Conservation (phyloP, 2,329 filamentous ascomycete genomes). For the Nemania diffusa region DNA sequence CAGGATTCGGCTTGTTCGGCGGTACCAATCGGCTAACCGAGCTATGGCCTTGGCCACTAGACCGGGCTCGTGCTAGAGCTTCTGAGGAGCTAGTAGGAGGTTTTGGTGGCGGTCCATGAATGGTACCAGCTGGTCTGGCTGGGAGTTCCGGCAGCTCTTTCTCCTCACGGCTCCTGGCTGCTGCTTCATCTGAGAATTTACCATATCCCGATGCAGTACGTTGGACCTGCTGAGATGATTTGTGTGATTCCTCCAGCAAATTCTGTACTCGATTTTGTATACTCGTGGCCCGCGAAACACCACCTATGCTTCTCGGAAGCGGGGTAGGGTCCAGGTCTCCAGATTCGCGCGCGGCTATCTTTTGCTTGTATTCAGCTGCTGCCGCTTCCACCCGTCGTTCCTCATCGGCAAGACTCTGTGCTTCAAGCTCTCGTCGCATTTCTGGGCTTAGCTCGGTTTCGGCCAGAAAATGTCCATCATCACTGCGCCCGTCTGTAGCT, state of each 20-base stretch:
- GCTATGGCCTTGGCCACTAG: constrained; percentile 35
- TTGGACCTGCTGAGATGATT: constrained; percentile 63
- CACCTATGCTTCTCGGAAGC: constrained; percentile 66
- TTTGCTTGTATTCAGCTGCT: constrained; percentile 85
- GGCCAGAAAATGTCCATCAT: constrained; percentile 72
- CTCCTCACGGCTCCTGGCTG: constrained; percentile 51
- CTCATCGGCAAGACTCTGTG: constrained; percentile 82
- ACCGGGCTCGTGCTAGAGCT: constrained; percentile 39
- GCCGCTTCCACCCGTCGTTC: constrained; percentile 90
- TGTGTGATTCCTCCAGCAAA: constrained; percentile 81
- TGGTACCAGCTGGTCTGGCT: constrained; percentile 60
- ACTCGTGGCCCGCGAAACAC: constrained; percentile 74
- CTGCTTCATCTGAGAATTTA: constrained; percentile 74
- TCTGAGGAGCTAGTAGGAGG: constrained; percentile 41
- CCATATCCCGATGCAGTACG: constrained; percentile 90
- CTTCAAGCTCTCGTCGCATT: constrained; percentile 88
- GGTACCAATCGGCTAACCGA: constrained; percentile 46
- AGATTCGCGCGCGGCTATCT: constrained; percentile 71
- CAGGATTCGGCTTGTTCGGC: constrained; percentile 61
- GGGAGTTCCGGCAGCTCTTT: constrained; percentile 58
- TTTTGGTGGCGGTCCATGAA: constrained; percentile 42
- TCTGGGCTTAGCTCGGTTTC: constrained; percentile 82
- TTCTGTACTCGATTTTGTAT: constrained; percentile 94
- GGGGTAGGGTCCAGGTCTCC: constrained; percentile 51
- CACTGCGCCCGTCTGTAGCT: constrained; percentile 73